These are phyloP conservation scores for Ophiocordyceps unilateralis DNA, from an alignment of 2,329 filamentous ascomycete genomes.

Conservation along the genomic window DNA sequence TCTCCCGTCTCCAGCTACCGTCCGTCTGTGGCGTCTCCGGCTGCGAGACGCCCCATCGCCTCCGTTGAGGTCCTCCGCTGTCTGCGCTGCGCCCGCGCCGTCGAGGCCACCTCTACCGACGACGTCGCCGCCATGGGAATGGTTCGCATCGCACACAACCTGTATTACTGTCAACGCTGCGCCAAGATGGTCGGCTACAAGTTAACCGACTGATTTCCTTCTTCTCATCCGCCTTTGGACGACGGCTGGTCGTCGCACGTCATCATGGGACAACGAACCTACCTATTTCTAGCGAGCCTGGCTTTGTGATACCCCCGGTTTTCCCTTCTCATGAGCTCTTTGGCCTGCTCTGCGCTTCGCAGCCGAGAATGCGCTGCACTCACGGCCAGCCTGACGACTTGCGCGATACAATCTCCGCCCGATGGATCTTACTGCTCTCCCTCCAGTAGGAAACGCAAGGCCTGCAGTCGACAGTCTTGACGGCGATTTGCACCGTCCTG, in stretches of 20 bases:
- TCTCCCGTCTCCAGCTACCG: constrained; percentile 16
- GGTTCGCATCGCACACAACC: constrained; percentile 46
- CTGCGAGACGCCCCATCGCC: constrained; percentile 23
- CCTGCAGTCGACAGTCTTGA: too few relatives aligned
- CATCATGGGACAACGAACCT: too few relatives aligned
- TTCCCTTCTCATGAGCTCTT: too few relatives aligned
- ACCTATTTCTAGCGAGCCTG: not conserved
- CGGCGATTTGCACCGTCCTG: too few relatives aligned
- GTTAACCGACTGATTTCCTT: constrained; percentile 11
- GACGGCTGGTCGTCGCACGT: too few relatives aligned
- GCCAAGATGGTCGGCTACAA: constrained; percentile 47
- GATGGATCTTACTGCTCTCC: too few relatives aligned
- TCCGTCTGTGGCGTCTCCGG: constrained; percentile 31
- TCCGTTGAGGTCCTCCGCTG: constrained; percentile 45
- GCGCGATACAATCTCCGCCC: too few relatives aligned
- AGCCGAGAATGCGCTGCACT: too few relatives aligned
- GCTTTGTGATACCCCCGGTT: not conserved
- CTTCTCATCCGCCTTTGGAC: not conserved
- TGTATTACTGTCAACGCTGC: constrained; percentile 49
- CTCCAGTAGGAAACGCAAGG: too few relatives aligned
- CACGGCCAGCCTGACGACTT: too few relatives aligned
- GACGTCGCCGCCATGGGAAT: constrained; percentile 41
- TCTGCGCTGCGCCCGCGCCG: constrained; percentile 41
- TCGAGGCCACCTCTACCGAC: constrained; percentile 44
- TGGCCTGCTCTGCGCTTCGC: too few relatives aligned